Conservation (phyloP, 2,329 filamentous ascomycete genomes). For the Aphanoascus verrucosus region DNA sequence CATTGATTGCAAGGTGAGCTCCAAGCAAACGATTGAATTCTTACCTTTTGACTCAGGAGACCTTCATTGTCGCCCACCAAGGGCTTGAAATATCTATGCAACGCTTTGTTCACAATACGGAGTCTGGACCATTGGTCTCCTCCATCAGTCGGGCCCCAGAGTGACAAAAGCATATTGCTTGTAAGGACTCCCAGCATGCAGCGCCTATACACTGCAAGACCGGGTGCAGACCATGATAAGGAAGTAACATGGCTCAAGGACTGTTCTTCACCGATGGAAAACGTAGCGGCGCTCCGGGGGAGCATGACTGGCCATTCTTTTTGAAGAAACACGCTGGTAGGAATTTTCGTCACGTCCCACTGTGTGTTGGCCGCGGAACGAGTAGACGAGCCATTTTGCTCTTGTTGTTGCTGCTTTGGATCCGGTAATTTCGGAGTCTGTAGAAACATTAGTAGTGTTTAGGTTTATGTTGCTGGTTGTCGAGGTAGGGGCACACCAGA, state of each 20-base stretch:
- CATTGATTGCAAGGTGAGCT: constrained; percentile 12
- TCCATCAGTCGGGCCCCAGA: constrained; percentile 44
- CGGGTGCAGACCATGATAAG: constrained; percentile 48
- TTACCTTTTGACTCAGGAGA: constrained; percentile 22
- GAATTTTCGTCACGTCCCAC: constrained; percentile 36
- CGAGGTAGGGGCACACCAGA: constrained; percentile 28
- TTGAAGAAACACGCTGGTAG: constrained; percentile 43
- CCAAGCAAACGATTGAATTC: constrained; percentile 37
- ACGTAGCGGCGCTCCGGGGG: constrained; percentile 38
- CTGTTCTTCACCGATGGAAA: constrained; percentile 50
- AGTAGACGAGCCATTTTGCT: not conserved
- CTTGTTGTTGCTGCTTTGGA: not conserved
- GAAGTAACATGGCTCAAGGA: constrained; percentile 42
- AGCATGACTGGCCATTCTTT: constrained; percentile 41
- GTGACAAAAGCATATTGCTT: constrained; percentile 45
- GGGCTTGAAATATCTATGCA: constrained; percentile 33
- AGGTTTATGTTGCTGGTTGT: not conserved
- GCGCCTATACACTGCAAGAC: constrained; percentile 44
- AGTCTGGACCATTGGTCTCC: constrained; percentile 43
- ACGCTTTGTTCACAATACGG: constrained; percentile 42
- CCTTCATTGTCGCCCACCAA: constrained; percentile 18
- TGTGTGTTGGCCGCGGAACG: constrained; percentile 15
- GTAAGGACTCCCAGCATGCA: constrained; percentile 47
- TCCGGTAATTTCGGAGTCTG: constrained; percentile 27
- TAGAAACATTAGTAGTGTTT: not conserved